Evolutionary conservation across 2,329 filamentous ascomycete species (phyloP).

Genomic region (Penicillium sp.): DNA sequence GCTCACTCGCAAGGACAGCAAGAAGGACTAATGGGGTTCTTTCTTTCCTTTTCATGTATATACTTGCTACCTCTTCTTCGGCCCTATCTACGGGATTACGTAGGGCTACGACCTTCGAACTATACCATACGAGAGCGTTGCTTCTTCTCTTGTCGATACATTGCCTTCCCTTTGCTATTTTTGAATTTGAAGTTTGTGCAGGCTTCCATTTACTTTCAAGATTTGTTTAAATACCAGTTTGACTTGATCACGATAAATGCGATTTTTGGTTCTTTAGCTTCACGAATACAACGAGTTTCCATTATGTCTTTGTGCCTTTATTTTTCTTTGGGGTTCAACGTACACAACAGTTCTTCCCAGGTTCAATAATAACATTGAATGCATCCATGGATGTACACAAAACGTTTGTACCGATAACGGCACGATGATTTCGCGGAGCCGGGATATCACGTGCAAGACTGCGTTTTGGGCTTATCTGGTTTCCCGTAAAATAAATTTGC

Average conservation of each 20-base stretch:
- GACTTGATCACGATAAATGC: constrained; percentile 1
- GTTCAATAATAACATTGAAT: no score
- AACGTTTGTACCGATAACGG: not conserved
- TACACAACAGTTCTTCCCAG: not conserved
- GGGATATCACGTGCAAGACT: constrained; percentile 24
- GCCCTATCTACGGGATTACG: constrained; percentile 29
- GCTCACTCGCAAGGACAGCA: constrained; percentile 29
- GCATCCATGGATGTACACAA: no score
- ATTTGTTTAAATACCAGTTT: constrained; percentile 6
- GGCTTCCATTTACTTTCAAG: not conserved
- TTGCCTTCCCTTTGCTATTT: constrained; percentile 12
- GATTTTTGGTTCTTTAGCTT: not conserved
- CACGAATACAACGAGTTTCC: not conserved
- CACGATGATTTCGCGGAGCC: constrained; percentile 1
- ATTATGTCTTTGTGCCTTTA: not conserved
- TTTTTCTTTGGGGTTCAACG: not conserved
- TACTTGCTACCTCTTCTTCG: constrained; percentile 23
- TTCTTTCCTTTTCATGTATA: constrained; percentile 19
- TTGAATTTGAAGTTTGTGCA: not conserved
- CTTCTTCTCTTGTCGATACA: constrained; percentile 16
- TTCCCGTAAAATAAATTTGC: constrained; percentile 38
- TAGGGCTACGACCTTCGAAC: constrained; percentile 35
- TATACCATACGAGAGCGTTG: constrained; percentile 30
- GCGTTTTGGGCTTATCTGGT: constrained; percentile 14
- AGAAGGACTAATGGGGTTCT: constrained; percentile 30